Evolutionary conservation across 2,329 filamentous ascomycete genomes (phyloP).

Genomic region (Penicillium sp.): DNA sequence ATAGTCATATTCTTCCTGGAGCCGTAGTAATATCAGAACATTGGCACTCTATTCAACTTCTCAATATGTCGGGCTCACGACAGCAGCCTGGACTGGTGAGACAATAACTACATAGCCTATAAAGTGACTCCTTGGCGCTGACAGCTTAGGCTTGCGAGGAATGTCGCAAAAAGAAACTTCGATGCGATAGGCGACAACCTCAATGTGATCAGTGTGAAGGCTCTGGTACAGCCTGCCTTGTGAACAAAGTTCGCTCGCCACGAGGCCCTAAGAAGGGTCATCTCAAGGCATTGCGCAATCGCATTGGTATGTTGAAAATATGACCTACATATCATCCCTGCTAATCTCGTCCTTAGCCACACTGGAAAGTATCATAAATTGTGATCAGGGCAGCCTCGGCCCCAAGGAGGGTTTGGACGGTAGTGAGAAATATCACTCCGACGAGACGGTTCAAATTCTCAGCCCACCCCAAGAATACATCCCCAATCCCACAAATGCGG

Average conservation of each 20-base stretch:
- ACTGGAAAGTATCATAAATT: constrained; percentile 5
- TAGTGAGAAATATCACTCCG: background rate
- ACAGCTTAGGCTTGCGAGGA: constrained; percentile 27
- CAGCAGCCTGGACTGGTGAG: constrained; percentile 11
- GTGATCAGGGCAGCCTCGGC: background rate
- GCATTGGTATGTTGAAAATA: constrained; percentile 24
- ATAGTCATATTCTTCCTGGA: background rate
- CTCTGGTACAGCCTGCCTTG: constrained; percentile 28
- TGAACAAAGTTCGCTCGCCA: constrained; percentile 25
- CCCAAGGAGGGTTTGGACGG: background rate
- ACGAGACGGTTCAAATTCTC: background rate
- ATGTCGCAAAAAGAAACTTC: constrained; percentile 30
- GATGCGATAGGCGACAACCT: constrained; percentile 28
- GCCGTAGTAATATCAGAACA: background rate
- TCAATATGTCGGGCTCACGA: constrained; percentile 1
- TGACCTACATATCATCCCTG: background rate
- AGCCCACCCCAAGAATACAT: background rate
- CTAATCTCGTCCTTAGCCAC: background rate
- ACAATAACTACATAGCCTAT: background rate
- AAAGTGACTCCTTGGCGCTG: background rate
- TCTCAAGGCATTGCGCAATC: constrained; percentile 26
- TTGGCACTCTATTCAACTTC: background rate
- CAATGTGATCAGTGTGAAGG: constrained; percentile 30
- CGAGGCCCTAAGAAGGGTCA: constrained; percentile 31
- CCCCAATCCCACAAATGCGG: background rate